These are phyloP conservation scores for Heterococcus sp. DNA, from an alignment of 108 stramenopile genomes.

Conservation along the genomic window DNA sequence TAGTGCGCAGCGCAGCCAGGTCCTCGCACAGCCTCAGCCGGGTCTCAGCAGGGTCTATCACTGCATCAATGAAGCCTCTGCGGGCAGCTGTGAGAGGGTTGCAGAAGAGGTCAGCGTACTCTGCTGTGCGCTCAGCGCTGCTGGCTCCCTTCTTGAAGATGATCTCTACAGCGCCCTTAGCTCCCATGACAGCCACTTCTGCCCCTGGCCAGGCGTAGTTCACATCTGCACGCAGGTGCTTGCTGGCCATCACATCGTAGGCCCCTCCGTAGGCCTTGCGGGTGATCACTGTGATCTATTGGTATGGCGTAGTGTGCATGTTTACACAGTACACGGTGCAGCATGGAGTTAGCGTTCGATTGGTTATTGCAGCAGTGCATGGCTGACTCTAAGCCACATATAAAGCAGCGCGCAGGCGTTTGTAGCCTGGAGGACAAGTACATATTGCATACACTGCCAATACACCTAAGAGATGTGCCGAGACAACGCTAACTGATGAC, in stretches of 20 bases:
- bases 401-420: too few species aligned
- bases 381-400: too few species aligned
- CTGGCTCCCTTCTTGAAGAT: conserved; percentile 96
- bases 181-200: conserved; percentile 95
- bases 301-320: too few species aligned
- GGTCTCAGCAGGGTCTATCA: conserved; percentile 89
- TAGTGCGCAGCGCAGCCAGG: conserved; percentile 76
- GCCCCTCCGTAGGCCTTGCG: conserved; percentile 99
- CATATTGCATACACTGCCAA: too few species aligned
- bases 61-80: conserved; percentile 82
- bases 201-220: conserved; percentile 98
- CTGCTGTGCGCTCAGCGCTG: conserved; percentile 81
- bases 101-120: conserved; percentile 71
- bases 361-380: too few species aligned
- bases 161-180: conserved; percentile 98
- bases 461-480: too few species aligned
- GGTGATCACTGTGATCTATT: conserved; percentile 94
- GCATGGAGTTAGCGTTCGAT: too few species aligned
- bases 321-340: too few species aligned
- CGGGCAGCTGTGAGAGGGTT: conserved; percentile 72
- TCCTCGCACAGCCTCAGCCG: conserved; percentile 85
- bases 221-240: conserved; percentile 92
- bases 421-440: too few species aligned
- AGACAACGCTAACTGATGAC: too few species aligned
- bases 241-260: conserved; percentile 97